Base-by-base conservation (phyloP, 1,139 yeast species). In the Nakaseomyces sp. region DNA sequence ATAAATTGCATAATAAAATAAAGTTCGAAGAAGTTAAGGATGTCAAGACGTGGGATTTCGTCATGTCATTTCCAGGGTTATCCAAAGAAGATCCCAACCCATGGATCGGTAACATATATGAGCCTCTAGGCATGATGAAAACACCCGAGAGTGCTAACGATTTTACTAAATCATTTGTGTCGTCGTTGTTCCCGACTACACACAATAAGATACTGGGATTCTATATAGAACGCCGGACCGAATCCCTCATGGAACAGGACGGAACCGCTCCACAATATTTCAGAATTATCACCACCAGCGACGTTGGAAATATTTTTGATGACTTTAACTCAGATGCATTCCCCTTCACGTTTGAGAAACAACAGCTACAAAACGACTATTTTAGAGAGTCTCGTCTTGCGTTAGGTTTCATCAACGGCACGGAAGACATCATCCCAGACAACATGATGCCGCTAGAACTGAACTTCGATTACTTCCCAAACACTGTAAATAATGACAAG, bases 401-500 rank as follows among this genome's bases (percentile, higher is more conserved):
- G 18, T 72, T 75, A 49, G 95, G 94, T 0, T 67, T 85, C 3
- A 77, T 85, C 29, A 95, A 86, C 57, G 74, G 81, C 0, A 63
- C 66, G 4, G 46, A 45, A 0, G 80, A 76, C 45, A 57, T 73
- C 30, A 53, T 58, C 2, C 70, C 75, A 2, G 70, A 69, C 32
- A 65, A 79, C 5, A 63, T 84, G 1, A 66, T 91, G 9, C 97
- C 99, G 0, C 74, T 91, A 53, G 98, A 93, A 55, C 72, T 78
- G 47, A 86, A 87, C 60, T 68, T 89, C 50, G 98, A 93, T 63
- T 55, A 50, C 40, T 79, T 74, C 55, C 77, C 77, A 67, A 82
- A 85, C 53, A 95, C 96, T 1, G 74, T 89, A 15, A 86, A 91
- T 44, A 75, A 82, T 43, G 67, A 88, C 53, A 91, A 91, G 61